Evolutionary conservation across 176 grass and related monocot species (phyloP).

Genomic region (Hordeum vulgare): DNA sequence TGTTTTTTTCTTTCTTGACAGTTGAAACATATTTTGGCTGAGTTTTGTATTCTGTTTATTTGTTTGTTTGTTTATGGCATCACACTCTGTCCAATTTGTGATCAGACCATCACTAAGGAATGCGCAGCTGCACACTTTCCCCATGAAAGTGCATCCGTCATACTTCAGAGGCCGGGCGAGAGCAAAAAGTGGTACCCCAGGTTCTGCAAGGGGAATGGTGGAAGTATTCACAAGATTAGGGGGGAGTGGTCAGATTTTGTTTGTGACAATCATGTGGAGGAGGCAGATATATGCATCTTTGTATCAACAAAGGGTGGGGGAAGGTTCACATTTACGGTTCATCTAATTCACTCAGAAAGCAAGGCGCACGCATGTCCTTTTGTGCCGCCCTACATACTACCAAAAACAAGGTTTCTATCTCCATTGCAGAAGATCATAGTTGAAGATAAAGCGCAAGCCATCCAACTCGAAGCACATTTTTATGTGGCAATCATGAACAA

Average conservation of each 20-base stretch:
- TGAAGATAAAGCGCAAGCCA: background rate
- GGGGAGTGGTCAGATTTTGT: slow-evolving; percentile 44
- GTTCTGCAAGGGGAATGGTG: slow-evolving; percentile 1
- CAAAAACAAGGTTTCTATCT: background rate
- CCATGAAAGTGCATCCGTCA: background rate
- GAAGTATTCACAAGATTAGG: background rate
- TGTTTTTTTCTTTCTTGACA: background rate
- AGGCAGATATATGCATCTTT: slow-evolving; percentile 40
- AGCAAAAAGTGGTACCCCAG: slow-evolving; percentile 34
- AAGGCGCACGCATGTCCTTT: background rate
- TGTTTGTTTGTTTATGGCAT: background rate
- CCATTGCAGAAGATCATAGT: background rate
- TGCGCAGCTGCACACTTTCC: slow-evolving; percentile 26
- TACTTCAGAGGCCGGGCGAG: slow-evolving; percentile 19
- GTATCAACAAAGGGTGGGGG: slow-evolving; percentile 6
- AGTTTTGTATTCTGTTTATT: background rate
- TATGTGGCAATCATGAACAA: background rate
- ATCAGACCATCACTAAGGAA: slow-evolving; percentile 17
- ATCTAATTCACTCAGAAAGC: background rate
- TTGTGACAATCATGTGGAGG: slow-evolving; percentile 34
- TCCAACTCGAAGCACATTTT: background rate
- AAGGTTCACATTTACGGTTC: slow-evolving; percentile 25
- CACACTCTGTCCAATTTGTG: background rate
- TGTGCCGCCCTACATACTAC: background rate
- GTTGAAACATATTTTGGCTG: background rate